Percentiles rank a stretch among this genome's conserved stretches.
These are phyloP conservation scores for Thalassiosira mediterranea DNA, from an alignment of 352 stramenopile genomes.

Conservation along the genomic window DNA sequence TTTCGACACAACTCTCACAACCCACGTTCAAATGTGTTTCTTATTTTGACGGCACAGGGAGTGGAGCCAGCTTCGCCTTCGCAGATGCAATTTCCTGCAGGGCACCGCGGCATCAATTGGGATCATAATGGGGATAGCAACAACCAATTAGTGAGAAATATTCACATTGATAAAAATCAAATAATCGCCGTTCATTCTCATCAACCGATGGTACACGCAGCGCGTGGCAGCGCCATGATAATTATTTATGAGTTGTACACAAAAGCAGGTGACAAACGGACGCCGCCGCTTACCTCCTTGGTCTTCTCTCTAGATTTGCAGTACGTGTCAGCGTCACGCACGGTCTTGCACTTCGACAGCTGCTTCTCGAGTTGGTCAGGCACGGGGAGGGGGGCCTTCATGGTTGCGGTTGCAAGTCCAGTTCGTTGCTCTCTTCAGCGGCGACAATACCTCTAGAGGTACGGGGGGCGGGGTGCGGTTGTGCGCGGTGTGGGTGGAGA, in stretches of 20 bases:
- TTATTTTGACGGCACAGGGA: slow-evolving; percentile 37
- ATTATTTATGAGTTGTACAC: not conserved
- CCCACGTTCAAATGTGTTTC: too few species aligned
- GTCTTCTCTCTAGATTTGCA: slow-evolving; percentile 69
- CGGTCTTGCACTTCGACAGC: slow-evolving; percentile 76
- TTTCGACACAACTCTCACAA: too few species aligned
- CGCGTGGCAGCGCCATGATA: not conserved
- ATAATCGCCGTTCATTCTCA: too few species aligned
- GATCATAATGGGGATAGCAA: slow-evolving; percentile 3
- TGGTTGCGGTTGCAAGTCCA: too few species aligned
- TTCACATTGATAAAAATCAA: not conserved
- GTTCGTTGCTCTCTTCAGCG: too few species aligned
- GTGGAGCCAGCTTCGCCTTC: slow-evolving; percentile 58
- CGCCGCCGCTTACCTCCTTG: slow-evolving; percentile 21
- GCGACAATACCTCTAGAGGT: too few species aligned
- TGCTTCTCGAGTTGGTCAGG: slow-evolving; percentile 70
- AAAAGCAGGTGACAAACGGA: slow-evolving; percentile 6
- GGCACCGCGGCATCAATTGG: not conserved
- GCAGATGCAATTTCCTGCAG: slow-evolving; percentile 61
- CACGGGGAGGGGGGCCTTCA: slow-evolving; percentile 64
- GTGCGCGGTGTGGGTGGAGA: too few species aligned
- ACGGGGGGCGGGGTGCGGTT: too few species aligned
- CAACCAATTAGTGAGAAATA: not conserved
- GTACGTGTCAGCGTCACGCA: slow-evolving; percentile 62
- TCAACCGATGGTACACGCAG: not conserved